Evolutionary conservation across 2,329 filamentous ascomycete genomes (phyloP).

Genomic region (Zasmidium angulare): DNA sequence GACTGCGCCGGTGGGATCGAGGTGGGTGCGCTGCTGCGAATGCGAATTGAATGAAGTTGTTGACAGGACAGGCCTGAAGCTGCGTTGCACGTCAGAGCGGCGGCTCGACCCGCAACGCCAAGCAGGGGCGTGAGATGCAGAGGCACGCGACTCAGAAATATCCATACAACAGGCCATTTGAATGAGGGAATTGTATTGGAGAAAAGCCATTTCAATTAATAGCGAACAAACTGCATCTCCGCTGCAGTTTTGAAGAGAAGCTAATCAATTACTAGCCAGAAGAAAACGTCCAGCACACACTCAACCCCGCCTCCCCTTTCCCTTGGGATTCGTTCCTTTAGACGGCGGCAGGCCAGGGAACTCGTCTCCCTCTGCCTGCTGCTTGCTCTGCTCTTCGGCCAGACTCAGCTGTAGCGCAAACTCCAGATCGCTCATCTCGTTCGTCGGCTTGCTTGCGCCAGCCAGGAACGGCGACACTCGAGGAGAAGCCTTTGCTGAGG

Average conservation of each 20-base stretch:
- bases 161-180: background rate
- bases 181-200: no score
- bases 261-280: background rate
- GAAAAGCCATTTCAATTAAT: background rate
- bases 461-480: conserved; percentile 34
- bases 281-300: background rate
- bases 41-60: background rate
- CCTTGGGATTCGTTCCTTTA: conserved; percentile 23
- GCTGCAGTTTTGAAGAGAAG: background rate
- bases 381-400: conserved; percentile 55
- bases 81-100: background rate
- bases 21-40: background rate
- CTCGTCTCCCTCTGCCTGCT: conserved; percentile 17
- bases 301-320: conserved; percentile 27
- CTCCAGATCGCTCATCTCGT: conserved; percentile 59
- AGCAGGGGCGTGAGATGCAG: background rate
- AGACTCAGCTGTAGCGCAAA: conserved; percentile 63
- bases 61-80: background rate
- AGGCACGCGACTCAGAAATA: background rate
- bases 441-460: conserved; percentile 37
- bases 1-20: background rate
- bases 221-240: no score
- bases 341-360: conserved; percentile 32
- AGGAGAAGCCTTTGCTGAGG: conserved; percentile 28
- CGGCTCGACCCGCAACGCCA: background rate